Base-by-base conservation (phyloP, 2,329 filamentous ascomycete genomes). In the Phialocephala sp. region DNA sequence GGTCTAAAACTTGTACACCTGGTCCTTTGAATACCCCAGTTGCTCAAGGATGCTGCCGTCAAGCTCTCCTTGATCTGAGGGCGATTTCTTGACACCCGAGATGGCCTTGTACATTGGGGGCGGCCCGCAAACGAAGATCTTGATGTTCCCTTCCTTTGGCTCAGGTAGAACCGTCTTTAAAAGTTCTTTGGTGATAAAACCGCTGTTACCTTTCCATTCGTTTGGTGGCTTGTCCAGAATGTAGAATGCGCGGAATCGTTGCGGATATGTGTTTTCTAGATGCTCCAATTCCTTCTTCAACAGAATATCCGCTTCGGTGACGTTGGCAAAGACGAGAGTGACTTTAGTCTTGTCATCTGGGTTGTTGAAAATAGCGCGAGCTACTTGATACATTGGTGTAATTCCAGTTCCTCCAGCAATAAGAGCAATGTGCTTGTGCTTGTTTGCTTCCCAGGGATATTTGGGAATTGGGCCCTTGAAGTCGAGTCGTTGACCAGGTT, bases 331-430 rank as follows among this genome's bases (percentile, higher is more conserved):
- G 43, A 99, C 87, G 37, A 99, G 88, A 6, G 94, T 98, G 50
- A 99, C 93, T 84, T 97, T 97, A 74, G 95, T 99, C 87, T 95
- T 94, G 83, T 99, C 95, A 52, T 92, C 87, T 67, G 94, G 93
- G 87, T 97, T 97, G 81, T 90, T 92, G 89, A 98, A 97, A 82
- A 99, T 97, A 76, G 89, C 86, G 69, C 92, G 92, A 71, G 88
- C 84, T 55, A 99, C 89, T 84, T 99, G 95, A 85, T 92, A 98
- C 94, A 98, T 97, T 72, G 95, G 95, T 12, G 95, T 95, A 79
- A 99, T 97, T 68, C 95, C 95, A 8, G 95, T 97, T 71, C 95
- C 95, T 74, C 95, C 95, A n/a, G 94, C 93, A 69, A 99, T 87
- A 71, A 94, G 84, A 45, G 87, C 90, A 74, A 96, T 88, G 83